Base-by-base conservation (phyloP, 2,329 filamentous ascomycete species). In the Penicillium hesseltinei region DNA sequence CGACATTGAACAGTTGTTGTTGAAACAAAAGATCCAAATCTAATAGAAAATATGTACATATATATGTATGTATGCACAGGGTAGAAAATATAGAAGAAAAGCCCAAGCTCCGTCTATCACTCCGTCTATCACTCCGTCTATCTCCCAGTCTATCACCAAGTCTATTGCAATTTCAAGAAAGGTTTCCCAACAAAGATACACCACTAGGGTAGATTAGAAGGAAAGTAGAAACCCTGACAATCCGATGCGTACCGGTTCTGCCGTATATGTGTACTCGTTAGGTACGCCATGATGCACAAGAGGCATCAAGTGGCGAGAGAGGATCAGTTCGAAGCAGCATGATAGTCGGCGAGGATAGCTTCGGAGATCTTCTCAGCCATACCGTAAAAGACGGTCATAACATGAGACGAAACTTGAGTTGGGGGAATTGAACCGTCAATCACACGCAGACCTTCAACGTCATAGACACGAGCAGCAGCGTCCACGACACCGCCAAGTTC, bases 341-440 rank as follows among this genome's bases (percentile, higher is more conserved):
- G 8, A 19, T 64, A 57, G 43, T 59, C 62, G 5, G 35, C 36
- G 23, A 68, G 25, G 10, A 68, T 36, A 3, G 48, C 55, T 19
- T 67, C 62, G 1, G 66, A 36, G 39, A 70, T 62, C 54, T 66
- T 69, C 59, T 62, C 36, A 0, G 70, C 67, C 66, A 72, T 70
- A 3, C 55, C 70, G 40, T 71, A 72, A 36, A 71, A 70, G 1
- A 69, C 56, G 4, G 60, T 66, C 68, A 71, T 70, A 21, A 72
- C 66, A 44, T 72, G 69, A 6, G 67, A 58, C 21, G 69, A 71
- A 4, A 71, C 54, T 45, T 72, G 69, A 19, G 68, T 71, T 2
- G 74, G 72, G 15, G 70, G 66, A 13, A 73, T 68, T 43, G 71
- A 74, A 8, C 72, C 72, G 56, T 76, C 74, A 27, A 74, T 65